Evolutionary conservation across 768 basidiomycete species (phyloP), one percentile per base, ranked within the genome.

Genomic region (Roridomyces roridus): DNA sequence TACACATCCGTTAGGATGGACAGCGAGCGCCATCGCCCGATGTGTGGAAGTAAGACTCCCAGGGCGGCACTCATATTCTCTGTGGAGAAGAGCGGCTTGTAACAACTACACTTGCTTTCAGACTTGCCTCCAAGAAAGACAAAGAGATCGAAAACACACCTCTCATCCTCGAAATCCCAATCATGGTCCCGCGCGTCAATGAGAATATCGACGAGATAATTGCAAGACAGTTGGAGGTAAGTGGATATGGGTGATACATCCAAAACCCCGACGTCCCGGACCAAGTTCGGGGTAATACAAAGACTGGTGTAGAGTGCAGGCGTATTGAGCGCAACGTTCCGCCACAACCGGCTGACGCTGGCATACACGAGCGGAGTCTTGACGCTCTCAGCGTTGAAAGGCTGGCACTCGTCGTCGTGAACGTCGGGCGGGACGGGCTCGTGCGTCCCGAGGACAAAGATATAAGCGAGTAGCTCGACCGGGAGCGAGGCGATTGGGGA

Each of bases 141-240:
- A 11, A 44, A 23, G 39, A 26, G 48, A 15, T 5, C 47, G 26
- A 31, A 59, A 35, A 71, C 74, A 18, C 56, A 84, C 84, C 78
- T 80, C 29, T 74, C 68, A 60, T 85, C 84, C 11, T 73, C 68
- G 59, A 83, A 85, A 64, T 85, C 79, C 84, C 84, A 87, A 20
- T 81, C 76, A 5, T 77, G 77, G 68, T 87, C 85, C 47, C 85
- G 77, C 21, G 78, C 83, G 60, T 86, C 84, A 41, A 87, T 79
- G 40, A 84, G 73, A 51, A 88, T 81, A 55, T 85, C 80, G 20
- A 87, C 66, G 0, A 84, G 77, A 59, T 75, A 75, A 25, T 73
- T 76, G 17, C 75, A 70, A 4, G 86, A 86, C 20, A 80, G 76
- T 17, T 69, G 59, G 14, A 86, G 73, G 65, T 76, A 82, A 6